phyloP scores from a whole-genome alignment of 2,329 filamentous ascomycete species.

The Orbilia javanica region DNA sequence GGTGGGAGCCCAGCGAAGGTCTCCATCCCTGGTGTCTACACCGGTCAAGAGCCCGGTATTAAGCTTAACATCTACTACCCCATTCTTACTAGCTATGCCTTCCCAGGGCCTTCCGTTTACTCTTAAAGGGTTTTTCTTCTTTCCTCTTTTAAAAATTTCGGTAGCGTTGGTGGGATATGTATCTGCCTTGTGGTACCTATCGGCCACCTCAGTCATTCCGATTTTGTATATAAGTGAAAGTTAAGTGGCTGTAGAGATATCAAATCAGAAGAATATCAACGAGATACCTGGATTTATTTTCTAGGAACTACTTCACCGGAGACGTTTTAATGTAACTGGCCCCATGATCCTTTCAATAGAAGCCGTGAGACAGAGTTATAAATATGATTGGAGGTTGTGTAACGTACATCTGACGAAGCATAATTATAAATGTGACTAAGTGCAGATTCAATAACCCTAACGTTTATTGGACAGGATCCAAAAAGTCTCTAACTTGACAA shows the following conservation, averaged over 20 bases:
- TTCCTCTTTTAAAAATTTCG: too few species aligned
- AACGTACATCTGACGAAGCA: conserved; percentile 20
- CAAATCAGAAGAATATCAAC: conserved; percentile 2
- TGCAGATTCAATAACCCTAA: neutral
- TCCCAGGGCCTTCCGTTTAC: conserved; percentile 60
- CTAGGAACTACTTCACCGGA: neutral
- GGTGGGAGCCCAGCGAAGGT: conserved; percentile 65
- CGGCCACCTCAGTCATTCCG: neutral
- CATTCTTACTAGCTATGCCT: conserved; percentile 55
- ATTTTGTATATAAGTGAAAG: conserved; percentile 12
- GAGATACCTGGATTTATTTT: neutral
- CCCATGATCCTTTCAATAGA: conserved; percentile 13
- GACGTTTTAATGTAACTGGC: neutral
- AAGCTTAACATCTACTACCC: conserved; percentile 61
- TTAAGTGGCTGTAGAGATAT: neutral
- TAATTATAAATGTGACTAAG: neutral
- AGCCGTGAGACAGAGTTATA: neutral
- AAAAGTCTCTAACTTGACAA: neutral
- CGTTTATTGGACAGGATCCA: conserved; percentile 26
- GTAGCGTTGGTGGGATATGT: neutral
- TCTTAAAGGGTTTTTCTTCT: conserved; percentile 28
- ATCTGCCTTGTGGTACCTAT: neutral
- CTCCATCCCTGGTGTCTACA: conserved; percentile 66
- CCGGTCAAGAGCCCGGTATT: conserved; percentile 59
- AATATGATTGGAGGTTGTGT: conserved; percentile 31